Evolutionary conservation across 2,329 filamentous ascomycete genomes (phyloP), one percentile per base, ranked within the genome.

Genomic region (Scedosporium minutisporum): DNA sequence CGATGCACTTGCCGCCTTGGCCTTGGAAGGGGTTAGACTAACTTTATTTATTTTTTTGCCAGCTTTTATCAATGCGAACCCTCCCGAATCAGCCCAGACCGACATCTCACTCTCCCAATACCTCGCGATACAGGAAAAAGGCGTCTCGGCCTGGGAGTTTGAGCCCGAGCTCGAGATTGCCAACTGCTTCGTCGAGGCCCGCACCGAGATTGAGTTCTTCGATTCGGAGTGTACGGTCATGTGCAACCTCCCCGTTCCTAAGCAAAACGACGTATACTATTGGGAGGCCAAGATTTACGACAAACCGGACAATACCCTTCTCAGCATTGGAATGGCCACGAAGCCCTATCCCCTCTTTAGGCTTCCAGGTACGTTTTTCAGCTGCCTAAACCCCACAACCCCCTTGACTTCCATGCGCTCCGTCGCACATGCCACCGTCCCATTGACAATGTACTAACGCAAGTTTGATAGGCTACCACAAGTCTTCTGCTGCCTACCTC

Each of bases 231-330:
- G 93, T 78, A 96, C 93, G 69, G 95, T 97, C 65, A 91, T 96
- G 80, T 96, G 90, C 80, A 99, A 99, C 70, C 77, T 99, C 48
- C 95, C 95, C 0, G 91, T 99, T 6, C 95, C 95, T 14, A 99
- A 99, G 72, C 95, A 99, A 72, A 99, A 99, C 71, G 95, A 99
- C 71, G 93, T 97, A 10, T 99, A 99, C 75, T 99, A 99, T 76
- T 99, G 95, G 95, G 95, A 99, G 75, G 90, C 93, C 63, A 99
- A 99, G 80, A 89, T 99, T 61, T 99, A 96, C 76, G 95, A 99
- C 65, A 97, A 97, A 77, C 92, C 95, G 3, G 95, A 97, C 66
- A 86, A 79, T 64, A 96, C 91, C 0, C 78, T 91, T 67, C 83
- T 99, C 65, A 93, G 90, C 71, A 92, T 99, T 68, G 95, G 95